Evolutionary conservation across 2,329 filamentous ascomycete species (phyloP).

Genomic region (Aspergillus felis): DNA sequence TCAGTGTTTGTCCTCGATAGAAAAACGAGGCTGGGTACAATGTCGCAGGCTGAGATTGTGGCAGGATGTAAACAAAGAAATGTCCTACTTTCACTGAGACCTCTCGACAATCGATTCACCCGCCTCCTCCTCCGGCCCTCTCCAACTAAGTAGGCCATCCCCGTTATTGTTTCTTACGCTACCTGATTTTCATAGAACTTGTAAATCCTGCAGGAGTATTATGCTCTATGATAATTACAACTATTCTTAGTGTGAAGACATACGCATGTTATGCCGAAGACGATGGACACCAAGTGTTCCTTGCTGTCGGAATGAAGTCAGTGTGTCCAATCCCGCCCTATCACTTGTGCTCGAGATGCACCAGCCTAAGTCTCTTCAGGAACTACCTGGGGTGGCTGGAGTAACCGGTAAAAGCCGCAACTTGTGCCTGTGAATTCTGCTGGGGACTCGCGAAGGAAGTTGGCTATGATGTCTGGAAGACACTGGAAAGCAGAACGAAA

Average conservation of each 20-base stretch:
- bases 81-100: slow-evolving; percentile 1
- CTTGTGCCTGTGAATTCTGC: neutral
- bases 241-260: neutral
- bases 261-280: neutral
- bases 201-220: neutral
- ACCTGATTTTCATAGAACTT: neutral
- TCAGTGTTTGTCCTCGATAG: slow-evolving; percentile 1
- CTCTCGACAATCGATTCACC: slow-evolving; percentile 2
- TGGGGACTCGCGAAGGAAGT: neutral
- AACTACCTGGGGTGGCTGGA: too few species aligned
- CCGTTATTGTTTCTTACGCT: too few species aligned
- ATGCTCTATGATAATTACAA: neutral
- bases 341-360: neutral
- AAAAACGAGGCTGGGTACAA: neutral
- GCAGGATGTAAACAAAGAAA: slow-evolving; percentile 7
- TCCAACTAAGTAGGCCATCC: neutral
- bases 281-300: neutral
- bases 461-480: neutral
- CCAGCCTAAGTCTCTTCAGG: too few species aligned
- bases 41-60: slow-evolving; percentile 2
- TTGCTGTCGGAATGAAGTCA: neutral
- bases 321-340: neutral
- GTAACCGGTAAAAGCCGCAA: too few species aligned
- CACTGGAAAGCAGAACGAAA: neutral
- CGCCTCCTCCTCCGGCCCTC: neutral